Conservation (phyloP, 106 monocot genomes). For the Triglochin maritima region DNA sequence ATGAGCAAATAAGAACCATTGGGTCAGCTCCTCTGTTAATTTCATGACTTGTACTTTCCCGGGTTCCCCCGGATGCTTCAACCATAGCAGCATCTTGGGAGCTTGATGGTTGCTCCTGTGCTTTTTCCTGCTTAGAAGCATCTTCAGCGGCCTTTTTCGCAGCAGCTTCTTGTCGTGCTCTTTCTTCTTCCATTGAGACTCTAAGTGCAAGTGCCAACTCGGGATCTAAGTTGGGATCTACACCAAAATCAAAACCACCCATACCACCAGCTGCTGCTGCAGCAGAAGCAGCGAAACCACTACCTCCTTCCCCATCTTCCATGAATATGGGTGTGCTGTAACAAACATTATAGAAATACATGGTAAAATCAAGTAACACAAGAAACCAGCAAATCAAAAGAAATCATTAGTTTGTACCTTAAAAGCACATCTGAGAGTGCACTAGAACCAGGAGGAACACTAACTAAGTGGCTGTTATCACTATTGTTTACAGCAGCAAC, state of each 20-base stretch:
- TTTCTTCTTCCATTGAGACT: slow-evolving; percentile 99
- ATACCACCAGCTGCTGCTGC: slow-evolving; percentile 79
- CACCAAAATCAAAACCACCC: slow-evolving; percentile 89
- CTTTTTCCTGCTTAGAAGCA: slow-evolving; percentile 49
- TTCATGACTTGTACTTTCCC: slow-evolving; percentile 13
- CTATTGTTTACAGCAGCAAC: slow-evolving; percentile 76
- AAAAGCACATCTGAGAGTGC: slow-evolving; percentile 88
- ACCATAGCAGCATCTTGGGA: slow-evolving; percentile 45
- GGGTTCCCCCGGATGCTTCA: slow-evolving; percentile 23
- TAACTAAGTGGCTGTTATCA: slow-evolving; percentile 89
- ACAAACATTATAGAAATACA: neutral
- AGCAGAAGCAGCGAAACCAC: slow-evolving; percentile 88
- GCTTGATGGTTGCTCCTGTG: slow-evolving; percentile 29
- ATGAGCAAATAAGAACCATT: slow-evolving; percentile 24
- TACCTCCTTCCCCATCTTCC: slow-evolving; percentile 83
- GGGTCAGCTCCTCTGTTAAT: slow-evolving; percentile 41
- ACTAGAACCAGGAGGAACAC: slow-evolving; percentile 64
- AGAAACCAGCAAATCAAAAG: neutral
- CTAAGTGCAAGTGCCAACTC: slow-evolving; percentile 94
- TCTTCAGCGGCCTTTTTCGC: slow-evolving; percentile 93
- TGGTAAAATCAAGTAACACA: no score
- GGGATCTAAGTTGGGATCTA: slow-evolving; percentile 95
- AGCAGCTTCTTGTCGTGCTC: slow-evolving; percentile 94
- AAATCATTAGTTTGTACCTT: slow-evolving; percentile 29
- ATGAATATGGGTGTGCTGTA: slow-evolving; percentile 85